A percentile compares a stretch with the other conserved stretches of the same genome.
phyloP scores from a whole-genome alignment of 192 early-diverging fungal genomes.

The Coemansia erecta region DNA sequence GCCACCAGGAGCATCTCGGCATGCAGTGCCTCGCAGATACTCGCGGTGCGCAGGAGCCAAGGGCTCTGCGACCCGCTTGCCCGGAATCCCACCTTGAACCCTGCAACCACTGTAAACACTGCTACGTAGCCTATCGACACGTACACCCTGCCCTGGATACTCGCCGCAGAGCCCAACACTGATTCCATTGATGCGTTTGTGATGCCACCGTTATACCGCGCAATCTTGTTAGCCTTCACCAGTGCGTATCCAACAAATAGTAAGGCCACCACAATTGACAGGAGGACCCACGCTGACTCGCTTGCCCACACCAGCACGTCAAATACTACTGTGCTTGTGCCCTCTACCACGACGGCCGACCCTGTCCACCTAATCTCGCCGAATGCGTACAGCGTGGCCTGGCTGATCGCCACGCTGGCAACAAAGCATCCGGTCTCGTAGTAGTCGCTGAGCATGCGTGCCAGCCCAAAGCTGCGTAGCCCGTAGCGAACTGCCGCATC shows the following conservation, averaged over 20 bases:
- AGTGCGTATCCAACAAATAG: conserved; percentile 12
- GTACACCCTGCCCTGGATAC: conserved; percentile 16
- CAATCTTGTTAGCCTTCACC: conserved; percentile 26
- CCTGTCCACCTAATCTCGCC: conserved; percentile 18
- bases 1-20: conserved; percentile 10
- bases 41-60: conserved; percentile 14
- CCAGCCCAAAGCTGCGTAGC: conserved; percentile 33
- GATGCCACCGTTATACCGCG: neutral
- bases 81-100: conserved; percentile 26
- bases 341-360: conserved; percentile 1
- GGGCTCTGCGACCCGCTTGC: conserved; percentile 13
- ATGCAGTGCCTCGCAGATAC: conserved; percentile 23
- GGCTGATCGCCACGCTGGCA: conserved; percentile 18
- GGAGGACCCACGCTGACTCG: conserved; percentile 20
- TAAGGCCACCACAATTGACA: conserved; percentile 6
- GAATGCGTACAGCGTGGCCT: conserved; percentile 32
- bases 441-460: conserved; percentile 15
- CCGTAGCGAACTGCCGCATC: conserved; percentile 39
- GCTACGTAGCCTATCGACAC: conserved; percentile 19
- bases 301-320: conserved; percentile 22
- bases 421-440: conserved; percentile 21
- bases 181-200: conserved; percentile 11
- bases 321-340: conserved; percentile 6
- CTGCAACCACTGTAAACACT: neutral
- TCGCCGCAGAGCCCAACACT: conserved; percentile 19